phyloP scores from a whole-genome alignment of 2,329 filamentous ascomycete genomes.

The Gremmenia infestans region DNA sequence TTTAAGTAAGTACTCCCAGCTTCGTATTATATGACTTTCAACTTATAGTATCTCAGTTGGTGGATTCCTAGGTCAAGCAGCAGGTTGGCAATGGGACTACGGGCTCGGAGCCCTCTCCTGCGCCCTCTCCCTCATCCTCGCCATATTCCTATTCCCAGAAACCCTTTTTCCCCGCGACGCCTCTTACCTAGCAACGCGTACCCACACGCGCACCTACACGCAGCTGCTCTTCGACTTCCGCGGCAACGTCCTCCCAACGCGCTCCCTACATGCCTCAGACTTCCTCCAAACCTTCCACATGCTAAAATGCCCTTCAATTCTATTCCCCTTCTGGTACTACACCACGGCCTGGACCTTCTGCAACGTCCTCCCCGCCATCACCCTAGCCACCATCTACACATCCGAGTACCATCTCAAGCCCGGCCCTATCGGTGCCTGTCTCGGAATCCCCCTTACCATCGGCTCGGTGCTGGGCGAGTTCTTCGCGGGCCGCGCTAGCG shows the following conservation, averaged over 20 bases:
- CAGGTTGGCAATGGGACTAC: slow-evolving; percentile 31
- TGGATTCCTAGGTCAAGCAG: slow-evolving; percentile 25
- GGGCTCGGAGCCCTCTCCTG: slow-evolving; percentile 27
- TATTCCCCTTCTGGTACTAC: slow-evolving; percentile 29
- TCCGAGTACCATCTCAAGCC: slow-evolving; percentile 20
- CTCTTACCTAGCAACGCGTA: slow-evolving; percentile 18
- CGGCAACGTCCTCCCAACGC: slow-evolving; percentile 25
- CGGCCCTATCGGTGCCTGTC: slow-evolving; percentile 26
- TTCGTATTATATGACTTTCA: background rate
- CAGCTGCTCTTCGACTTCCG: slow-evolving; percentile 21
- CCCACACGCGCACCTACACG: slow-evolving; percentile 20
- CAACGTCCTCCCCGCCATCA: slow-evolving; percentile 28
- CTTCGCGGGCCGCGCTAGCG: slow-evolving; percentile 24
- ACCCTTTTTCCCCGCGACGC: slow-evolving; percentile 29
- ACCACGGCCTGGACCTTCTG: slow-evolving; percentile 28
- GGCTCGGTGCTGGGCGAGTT: slow-evolving; percentile 26
- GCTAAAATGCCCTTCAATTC: slow-evolving; percentile 26
- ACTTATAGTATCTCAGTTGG: slow-evolving; percentile 17
- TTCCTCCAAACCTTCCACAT: slow-evolving; percentile 27
- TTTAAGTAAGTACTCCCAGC: slow-evolving; percentile 17
- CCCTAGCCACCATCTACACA: slow-evolving; percentile 25
- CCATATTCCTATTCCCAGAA: slow-evolving; percentile 29
- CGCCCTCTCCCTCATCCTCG: slow-evolving; percentile 19
- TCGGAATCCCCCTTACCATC: slow-evolving; percentile 24
- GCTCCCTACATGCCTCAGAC: slow-evolving; percentile 21